Base-by-base conservation (phyloP, 1,284 basidiomycete genomes). In the Paramarasmius palmivorus region DNA sequence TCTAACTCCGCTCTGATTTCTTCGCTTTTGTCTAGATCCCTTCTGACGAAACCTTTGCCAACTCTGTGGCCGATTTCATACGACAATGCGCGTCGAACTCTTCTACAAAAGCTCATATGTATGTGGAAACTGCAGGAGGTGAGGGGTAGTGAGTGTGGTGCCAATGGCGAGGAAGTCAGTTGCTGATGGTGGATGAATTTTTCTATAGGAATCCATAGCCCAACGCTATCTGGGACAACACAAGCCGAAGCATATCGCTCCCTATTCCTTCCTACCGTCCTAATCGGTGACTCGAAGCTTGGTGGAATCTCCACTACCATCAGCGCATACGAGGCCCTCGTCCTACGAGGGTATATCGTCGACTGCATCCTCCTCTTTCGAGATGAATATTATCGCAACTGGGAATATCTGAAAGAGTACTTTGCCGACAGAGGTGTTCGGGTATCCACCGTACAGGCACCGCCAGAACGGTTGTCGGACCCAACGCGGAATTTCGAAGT, bases 261-360 rank as follows among this genome's bases (percentile, higher is more conserved):
- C 1, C 81, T 93, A 25, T 92, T 92, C 56, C 79, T 98, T 2
- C 96, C 96, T 0, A 90, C 90, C 0, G 74, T 98, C 54, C 81
- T 99, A 3, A 76, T 99, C 37, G 95, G 93, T 0, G 93, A 96
- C 51, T 84, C 91, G 0, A 86, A 86, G 54, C 86, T 99, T 1
- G 96, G 96, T 15, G 96, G 96, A 1, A 98, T 98, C 57, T 96
- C 93, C 15, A 91, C 95, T 0, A 98, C 96, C 0, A 87, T 98
- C 53, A 86, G 94, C 1, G 86, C 96, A 0, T 98, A 94, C 72
- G 96, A 99, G 67, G 91, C 93, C 12, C 83, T 98, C 9, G 65
- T 87, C 3, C 71, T 98, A n/a, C 86, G 94, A 6, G 96, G 96
- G 9, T 98, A 95, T 73, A 86, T 87, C 45, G 77, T 99, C 58